These are phyloP conservation scores for Canavalia gladiata DNA, from an alignment of 306 rosid genomes.

Conservation along the genomic window DNA sequence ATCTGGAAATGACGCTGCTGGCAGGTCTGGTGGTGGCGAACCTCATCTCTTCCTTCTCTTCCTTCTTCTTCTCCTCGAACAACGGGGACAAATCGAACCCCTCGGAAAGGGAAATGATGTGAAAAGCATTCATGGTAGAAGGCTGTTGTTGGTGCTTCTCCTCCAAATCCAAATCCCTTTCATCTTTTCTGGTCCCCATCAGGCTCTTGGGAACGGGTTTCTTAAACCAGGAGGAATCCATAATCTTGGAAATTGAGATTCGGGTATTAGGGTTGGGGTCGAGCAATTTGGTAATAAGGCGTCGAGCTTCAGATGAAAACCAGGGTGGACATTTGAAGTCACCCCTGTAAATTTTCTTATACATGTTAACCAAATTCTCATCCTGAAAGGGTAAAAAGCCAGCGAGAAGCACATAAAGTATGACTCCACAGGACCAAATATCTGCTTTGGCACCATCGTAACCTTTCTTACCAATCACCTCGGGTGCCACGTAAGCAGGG, in stretches of 20 bases:
- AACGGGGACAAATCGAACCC: conserved; percentile 82
- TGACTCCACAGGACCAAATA: conserved; percentile 87
- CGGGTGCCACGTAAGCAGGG: conserved; percentile 91
- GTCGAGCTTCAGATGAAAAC: conserved; percentile 77
- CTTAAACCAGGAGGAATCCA: conserved; percentile 78
- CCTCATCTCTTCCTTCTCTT: conserved; percentile 76
- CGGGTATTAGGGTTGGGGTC: conserved; percentile 77
- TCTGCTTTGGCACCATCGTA: conserved; percentile 86
- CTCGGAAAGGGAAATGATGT: conserved; percentile 72
- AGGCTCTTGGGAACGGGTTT: conserved; percentile 54
- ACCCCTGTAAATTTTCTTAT: conserved; percentile 75
- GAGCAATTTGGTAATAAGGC: conserved; percentile 71
- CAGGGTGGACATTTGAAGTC: conserved; percentile 93
- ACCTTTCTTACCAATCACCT: conserved; percentile 79
- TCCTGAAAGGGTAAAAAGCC: conserved; percentile 89
- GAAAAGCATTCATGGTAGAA: conserved; percentile 75
- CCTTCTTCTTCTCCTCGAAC: conserved; percentile 78
- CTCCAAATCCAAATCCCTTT: conserved; percentile 49
- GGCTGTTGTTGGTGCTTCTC: conserved; percentile 40
- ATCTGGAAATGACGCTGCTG: conserved; percentile 74
- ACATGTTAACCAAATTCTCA: conserved; percentile 74
- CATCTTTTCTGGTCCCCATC: conserved; percentile 34
- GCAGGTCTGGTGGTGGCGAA: conserved; percentile 76
- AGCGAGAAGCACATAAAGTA: conserved; percentile 80
- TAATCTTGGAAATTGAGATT: conserved; percentile 58